Evolutionary conservation across 805 yeast genomes (phyloP).

Genomic region (Metschnikowia orientalis): DNA sequence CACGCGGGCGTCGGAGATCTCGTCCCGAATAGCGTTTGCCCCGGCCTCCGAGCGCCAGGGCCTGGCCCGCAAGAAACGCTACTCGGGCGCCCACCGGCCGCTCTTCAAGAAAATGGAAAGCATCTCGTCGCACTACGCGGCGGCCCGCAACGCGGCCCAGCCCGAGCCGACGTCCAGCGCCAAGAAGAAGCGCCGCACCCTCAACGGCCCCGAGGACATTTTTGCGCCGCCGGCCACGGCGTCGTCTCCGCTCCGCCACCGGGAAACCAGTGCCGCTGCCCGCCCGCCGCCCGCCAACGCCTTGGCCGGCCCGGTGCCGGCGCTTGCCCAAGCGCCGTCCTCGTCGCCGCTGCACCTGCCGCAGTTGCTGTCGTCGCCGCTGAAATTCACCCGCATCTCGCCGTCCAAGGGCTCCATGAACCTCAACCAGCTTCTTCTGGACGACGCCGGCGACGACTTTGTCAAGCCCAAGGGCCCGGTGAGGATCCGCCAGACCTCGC

Average conservation of each 20-base stretch:
- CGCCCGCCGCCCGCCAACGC: conserved; percentile 3
- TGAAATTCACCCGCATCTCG: conserved; percentile 23
- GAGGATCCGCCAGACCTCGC: conserved; percentile 25
- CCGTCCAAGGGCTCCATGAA: conserved; percentile 40
- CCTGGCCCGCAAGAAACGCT: conserved; percentile 21
- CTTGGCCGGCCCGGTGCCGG: conserved; percentile 6
- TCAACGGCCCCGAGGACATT: conserved; percentile 40
- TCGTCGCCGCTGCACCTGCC: conserved; percentile 3
- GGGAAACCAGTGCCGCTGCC: no score
- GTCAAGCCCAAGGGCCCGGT: conserved; percentile 24
- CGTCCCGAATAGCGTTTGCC: conserved; percentile 8
- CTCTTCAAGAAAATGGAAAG: conserved; percentile 44
- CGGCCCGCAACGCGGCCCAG: conserved; percentile 31
- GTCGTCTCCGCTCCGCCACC: conserved; percentile 14
- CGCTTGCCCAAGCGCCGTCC: conserved; percentile 1
- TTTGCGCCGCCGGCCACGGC: conserved; percentile 13
- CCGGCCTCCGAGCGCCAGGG: conserved; percentile 2
- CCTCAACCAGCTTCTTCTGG: conserved; percentile 28
- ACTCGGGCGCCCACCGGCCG: conserved; percentile 31
- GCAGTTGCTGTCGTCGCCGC: conserved; percentile 11
- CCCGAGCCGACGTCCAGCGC: conserved; percentile 15
- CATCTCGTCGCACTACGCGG: conserved; percentile 46
- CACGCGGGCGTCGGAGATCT: conserved; percentile 17
- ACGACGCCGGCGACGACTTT: conserved; percentile 16
- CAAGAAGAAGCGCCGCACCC: conserved; percentile 35